Evolutionary conservation across 2,329 filamentous ascomycete species (phyloP).

Genomic region (Aspergillus pseudonomiae): DNA sequence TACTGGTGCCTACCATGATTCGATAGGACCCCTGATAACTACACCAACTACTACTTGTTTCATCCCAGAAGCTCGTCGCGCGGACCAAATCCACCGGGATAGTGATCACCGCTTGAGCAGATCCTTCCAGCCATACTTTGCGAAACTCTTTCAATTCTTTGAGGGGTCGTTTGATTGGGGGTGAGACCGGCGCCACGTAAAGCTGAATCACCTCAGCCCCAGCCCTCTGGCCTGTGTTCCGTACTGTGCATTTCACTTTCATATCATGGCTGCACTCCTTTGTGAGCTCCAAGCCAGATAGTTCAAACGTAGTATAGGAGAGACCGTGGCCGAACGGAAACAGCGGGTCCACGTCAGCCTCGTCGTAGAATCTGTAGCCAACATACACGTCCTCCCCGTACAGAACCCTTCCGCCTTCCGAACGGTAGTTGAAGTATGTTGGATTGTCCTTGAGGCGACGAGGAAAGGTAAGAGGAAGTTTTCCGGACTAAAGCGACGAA

Average conservation of each 20-base stretch:
- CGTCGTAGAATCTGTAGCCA: slow-evolving; percentile 78
- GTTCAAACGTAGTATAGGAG: slow-evolving; percentile 70
- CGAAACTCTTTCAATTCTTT: slow-evolving; percentile 63
- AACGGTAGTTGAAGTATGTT: slow-evolving; percentile 70
- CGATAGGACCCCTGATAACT: too few relatives aligned
- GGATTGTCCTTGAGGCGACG: slow-evolving; percentile 43
- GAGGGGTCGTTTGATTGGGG: slow-evolving; percentile 29
- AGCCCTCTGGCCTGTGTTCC: slow-evolving; percentile 43
- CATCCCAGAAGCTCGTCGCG: too few relatives aligned
- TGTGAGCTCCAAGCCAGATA: slow-evolving; percentile 42
- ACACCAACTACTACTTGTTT: too few relatives aligned
- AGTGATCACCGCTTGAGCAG: too few relatives aligned
- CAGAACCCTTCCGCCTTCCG: slow-evolving; percentile 67
- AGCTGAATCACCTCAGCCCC: slow-evolving; percentile 57
- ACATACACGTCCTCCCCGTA: slow-evolving; percentile 80
- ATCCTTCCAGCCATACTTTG: slow-evolving; percentile 58
- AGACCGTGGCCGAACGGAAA: slow-evolving; percentile 79
- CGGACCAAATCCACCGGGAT: too few relatives aligned
- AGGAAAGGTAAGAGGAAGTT: slow-evolving; percentile 73
- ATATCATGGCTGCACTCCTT: too few relatives aligned
- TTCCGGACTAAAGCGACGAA: slow-evolving; percentile 54
- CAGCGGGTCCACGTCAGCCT: slow-evolving; percentile 60
- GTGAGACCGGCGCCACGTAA: slow-evolving; percentile 37
- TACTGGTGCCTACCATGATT: too few relatives aligned
- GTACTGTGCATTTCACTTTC: too few relatives aligned